phyloP scores from a whole-genome alignment of 371 early-diverging fungal genomes.

The Mortierella sp. region DNA sequence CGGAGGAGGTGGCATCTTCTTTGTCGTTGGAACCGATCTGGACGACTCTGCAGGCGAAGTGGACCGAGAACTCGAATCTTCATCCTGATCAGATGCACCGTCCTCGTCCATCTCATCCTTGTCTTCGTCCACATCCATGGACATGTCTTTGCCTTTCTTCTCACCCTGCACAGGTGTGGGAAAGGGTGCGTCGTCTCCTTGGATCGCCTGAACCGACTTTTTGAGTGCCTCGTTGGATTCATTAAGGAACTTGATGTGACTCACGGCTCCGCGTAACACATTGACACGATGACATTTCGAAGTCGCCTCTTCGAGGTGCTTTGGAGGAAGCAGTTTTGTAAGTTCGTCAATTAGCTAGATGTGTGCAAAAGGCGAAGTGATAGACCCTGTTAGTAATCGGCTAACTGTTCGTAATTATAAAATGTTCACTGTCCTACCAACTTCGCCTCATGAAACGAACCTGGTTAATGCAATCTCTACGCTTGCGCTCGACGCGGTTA shows the following conservation, averaged over 20 bases:
- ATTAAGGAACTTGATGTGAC: slow-evolving; percentile 48
- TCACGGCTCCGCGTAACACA: slow-evolving; percentile 51
- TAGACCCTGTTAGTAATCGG: background rate
- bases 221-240: slow-evolving; percentile 19
- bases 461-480: slow-evolving; percentile 80
- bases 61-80: background rate
- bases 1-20: slow-evolving; percentile 11
- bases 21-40: background rate
- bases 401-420: no score
- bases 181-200: slow-evolving; percentile 9
- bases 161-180: background rate
- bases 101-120: slow-evolving; percentile 16
- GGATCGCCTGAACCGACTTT: slow-evolving; percentile 5
- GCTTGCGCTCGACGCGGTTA: slow-evolving; percentile 78
- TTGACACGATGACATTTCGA: slow-evolving; percentile 55
- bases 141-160: slow-evolving; percentile 4
- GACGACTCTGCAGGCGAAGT: slow-evolving; percentile 8
- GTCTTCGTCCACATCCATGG: slow-evolving; percentile 20
- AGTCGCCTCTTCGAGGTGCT: slow-evolving; percentile 51
- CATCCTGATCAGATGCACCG: background rate
- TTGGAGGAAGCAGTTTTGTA: slow-evolving; percentile 42
- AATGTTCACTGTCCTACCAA: no score
- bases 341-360: slow-evolving; percentile 47
- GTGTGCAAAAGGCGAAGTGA: background rate
- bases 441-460: no score